Evolutionary conservation across 257 asterid genomes (phyloP).

Genomic region (Perilla frutescens): DNA sequence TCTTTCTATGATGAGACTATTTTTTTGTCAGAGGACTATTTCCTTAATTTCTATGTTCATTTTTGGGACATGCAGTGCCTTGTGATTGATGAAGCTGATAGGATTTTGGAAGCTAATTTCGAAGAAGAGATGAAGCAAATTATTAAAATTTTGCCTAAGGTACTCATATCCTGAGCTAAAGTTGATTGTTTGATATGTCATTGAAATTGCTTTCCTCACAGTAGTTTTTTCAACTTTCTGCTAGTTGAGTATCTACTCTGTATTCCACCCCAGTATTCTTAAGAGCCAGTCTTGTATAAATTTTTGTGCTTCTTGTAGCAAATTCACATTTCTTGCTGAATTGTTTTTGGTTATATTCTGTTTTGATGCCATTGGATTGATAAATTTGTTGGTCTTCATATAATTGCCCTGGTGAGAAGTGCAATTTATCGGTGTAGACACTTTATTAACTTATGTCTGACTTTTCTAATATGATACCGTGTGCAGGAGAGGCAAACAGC

Average conservation of each 20-base stretch:
- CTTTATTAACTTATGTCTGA: conserved; percentile 23
- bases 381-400: not conserved
- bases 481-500: conserved; percentile 92
- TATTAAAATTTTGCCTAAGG: conserved; percentile 85
- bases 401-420: conserved; percentile 12
- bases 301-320: not conserved
- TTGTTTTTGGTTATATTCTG: conserved; percentile 16
- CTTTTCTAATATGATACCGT: conserved; percentile 35
- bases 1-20: conserved; percentile 2
- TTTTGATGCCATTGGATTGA: not conserved
- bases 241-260: not conserved
- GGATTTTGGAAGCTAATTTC: conserved; percentile 93
- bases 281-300: not conserved
- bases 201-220: not conserved
- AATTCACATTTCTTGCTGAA: not conserved
- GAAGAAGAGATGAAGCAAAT: conserved; percentile 95
- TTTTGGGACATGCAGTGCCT: conserved; percentile 76
- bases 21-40: conserved; percentile 11
- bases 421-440: not conserved
- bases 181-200: not conserved
- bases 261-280: not conserved
- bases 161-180: conserved; percentile 35
- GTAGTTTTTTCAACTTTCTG: conserved; percentile 8
- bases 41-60: conserved; percentile 24
- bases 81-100: conserved; percentile 92